Conservation (phyloP, 2,329 filamentous ascomycete genomes). For the Aaosphaeria arxii region DNA sequence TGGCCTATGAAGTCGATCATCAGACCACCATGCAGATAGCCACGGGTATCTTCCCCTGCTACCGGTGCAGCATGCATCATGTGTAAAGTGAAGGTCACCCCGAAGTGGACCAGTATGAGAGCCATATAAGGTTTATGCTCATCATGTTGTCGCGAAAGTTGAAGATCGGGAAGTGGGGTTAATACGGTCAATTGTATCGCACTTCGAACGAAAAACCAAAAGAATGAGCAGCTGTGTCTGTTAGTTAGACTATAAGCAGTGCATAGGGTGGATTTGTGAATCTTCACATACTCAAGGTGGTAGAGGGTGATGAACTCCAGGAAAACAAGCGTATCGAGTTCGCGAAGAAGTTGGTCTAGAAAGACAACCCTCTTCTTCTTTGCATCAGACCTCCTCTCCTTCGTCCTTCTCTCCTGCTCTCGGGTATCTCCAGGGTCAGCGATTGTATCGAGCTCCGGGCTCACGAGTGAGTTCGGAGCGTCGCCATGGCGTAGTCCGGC, state of each 20-base stretch:
- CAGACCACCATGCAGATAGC: conserved; percentile 60
- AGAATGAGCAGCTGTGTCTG: conserved; percentile 53
- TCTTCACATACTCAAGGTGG: conserved; percentile 58
- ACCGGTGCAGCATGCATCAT: conserved; percentile 37
- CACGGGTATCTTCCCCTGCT: conserved; percentile 47
- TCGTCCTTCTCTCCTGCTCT: conserved; percentile 14
- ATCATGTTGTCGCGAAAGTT: conserved; percentile 46
- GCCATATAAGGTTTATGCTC: conserved; percentile 52
- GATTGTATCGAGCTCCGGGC: conserved; percentile 3
- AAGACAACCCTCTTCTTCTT: conserved; percentile 34
- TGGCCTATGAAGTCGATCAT: conserved; percentile 66
- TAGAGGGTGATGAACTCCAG: conserved; percentile 61
- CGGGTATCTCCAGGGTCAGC: conserved; percentile 13
- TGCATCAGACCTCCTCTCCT: conserved; percentile 28
- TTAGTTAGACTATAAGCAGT: conserved; percentile 8
- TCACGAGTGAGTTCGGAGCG: conserved; percentile 7
- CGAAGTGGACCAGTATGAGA: conserved; percentile 53
- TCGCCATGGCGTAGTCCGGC: conserved; percentile 14
- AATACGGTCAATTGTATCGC: conserved; percentile 57
- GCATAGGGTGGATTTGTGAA: neutral
- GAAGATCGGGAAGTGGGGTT: conserved; percentile 55
- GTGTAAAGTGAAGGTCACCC: conserved; percentile 57
- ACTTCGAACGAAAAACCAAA: conserved; percentile 55
- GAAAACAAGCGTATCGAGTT: conserved; percentile 59
- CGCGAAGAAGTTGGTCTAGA: conserved; percentile 55